phyloP scores from a whole-genome alignment of 805 yeast genomes.

The Saturnispora galanensis region DNA sequence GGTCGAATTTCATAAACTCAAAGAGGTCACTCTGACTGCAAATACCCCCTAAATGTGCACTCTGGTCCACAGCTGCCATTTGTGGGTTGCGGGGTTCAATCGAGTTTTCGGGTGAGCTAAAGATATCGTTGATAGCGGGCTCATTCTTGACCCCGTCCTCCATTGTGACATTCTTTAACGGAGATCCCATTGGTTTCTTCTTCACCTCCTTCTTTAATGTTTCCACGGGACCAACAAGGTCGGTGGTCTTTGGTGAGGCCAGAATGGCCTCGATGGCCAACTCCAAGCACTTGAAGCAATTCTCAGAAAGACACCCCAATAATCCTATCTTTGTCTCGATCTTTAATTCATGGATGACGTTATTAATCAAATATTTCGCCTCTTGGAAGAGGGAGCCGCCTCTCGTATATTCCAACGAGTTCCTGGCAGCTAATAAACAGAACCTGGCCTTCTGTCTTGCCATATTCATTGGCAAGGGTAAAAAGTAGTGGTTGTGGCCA shows the following conservation, averaged over 20 bases:
- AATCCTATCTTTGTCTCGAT: slow-evolving; percentile 41
- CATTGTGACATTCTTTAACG: slow-evolving; percentile 14
- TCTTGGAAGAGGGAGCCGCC: slow-evolving; percentile 75
- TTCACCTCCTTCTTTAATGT: slow-evolving; percentile 15
- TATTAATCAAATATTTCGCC: slow-evolving; percentile 46
- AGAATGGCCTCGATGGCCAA: slow-evolving; percentile 51
- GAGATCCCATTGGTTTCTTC: slow-evolving; percentile 17
- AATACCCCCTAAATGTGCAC: background rate
- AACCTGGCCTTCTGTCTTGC: slow-evolving; percentile 55
- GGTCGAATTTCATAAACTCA: slow-evolving; percentile 11
- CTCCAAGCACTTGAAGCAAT: slow-evolving; percentile 48
- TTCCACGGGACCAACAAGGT: slow-evolving; percentile 6
- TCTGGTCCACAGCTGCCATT: background rate
- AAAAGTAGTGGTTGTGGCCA: slow-evolving; percentile 30
- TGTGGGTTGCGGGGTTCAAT: slow-evolving; percentile 2
- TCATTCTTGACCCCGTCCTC: background rate
- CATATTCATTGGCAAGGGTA: slow-evolving; percentile 57
- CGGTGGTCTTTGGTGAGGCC: slow-evolving; percentile 35
- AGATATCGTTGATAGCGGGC: slow-evolving; percentile 27
- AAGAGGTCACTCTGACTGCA: slow-evolving; percentile 11
- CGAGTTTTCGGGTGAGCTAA: slow-evolving; percentile 13
- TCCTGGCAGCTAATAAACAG: slow-evolving; percentile 57
- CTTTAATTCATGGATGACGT: slow-evolving; percentile 40
- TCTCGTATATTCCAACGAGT: slow-evolving; percentile 71
- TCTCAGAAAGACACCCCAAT: slow-evolving; percentile 53